phyloP scores from a whole-genome alignment of 495 filamentous ascomycete genomes.

The Penicillium cataractarum region DNA sequence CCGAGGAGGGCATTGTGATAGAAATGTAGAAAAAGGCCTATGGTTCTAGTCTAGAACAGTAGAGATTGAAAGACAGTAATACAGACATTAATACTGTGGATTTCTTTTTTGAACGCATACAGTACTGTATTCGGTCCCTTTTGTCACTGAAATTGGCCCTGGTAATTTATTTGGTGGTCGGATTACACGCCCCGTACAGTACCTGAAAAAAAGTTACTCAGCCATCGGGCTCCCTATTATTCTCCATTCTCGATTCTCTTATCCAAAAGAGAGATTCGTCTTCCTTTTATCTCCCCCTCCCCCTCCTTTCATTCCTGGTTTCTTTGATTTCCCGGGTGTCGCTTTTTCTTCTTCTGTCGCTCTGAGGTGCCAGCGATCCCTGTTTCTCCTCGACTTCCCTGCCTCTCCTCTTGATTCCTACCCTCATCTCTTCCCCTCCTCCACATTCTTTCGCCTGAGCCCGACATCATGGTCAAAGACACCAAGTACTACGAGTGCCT shows the following conservation, averaged over 20 bases:
- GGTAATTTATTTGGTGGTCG: slow-evolving; percentile 29
- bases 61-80: neutral
- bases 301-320: slow-evolving; percentile 18
- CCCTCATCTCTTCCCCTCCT: slow-evolving; percentile 18
- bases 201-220: slow-evolving; percentile 37
- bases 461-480: slow-evolving; percentile 78
- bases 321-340: neutral
- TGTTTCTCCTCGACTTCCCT: slow-evolving; percentile 12
- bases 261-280: slow-evolving; percentile 24
- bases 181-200: slow-evolving; percentile 23
- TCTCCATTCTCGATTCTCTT: slow-evolving; percentile 21
- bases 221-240: slow-evolving; percentile 22
- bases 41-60: neutral
- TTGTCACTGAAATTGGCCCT: neutral
- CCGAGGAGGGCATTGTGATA: neutral
- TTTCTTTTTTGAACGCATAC: neutral
- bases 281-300: slow-evolving; percentile 19
- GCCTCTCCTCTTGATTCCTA: slow-evolving; percentile 15
- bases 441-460: slow-evolving; percentile 20
- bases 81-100: neutral
- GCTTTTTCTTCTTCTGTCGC: slow-evolving; percentile 19
- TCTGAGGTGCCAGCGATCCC: slow-evolving; percentile 10
- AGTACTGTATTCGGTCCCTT: neutral
- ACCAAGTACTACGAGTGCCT: slow-evolving; percentile 85
- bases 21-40: slow-evolving; percentile 13